These are phyloP conservation scores for Cryphonectria parasitica DNA, from an alignment of 2,329 filamentous ascomycete genomes.

Conservation along the genomic window DNA sequence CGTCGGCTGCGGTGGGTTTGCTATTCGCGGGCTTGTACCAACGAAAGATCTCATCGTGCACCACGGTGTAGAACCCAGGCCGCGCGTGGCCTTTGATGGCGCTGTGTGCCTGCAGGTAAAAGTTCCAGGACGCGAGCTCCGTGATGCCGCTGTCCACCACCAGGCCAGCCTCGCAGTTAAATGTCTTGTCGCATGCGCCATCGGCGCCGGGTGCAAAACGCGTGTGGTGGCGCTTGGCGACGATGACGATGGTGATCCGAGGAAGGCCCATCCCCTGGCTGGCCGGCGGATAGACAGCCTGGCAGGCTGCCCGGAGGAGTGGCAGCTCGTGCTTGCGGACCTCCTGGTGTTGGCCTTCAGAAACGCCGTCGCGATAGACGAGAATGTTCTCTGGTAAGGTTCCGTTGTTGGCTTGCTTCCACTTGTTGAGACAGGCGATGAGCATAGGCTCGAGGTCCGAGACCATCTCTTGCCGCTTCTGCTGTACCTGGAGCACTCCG, in stretches of 20 bases:
- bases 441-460: slow-evolving; percentile 64
- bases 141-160: slow-evolving; percentile 86
- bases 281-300: slow-evolving; percentile 31
- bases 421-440: slow-evolving; percentile 65
- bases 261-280: slow-evolving; percentile 52
- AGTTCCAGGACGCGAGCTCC: slow-evolving; percentile 76
- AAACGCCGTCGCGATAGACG: slow-evolving; percentile 88
- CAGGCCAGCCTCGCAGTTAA: slow-evolving; percentile 75
- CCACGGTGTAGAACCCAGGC: slow-evolving; percentile 80
- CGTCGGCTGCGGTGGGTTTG: slow-evolving; percentile 52
- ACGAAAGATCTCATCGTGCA: slow-evolving; percentile 70
- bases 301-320: slow-evolving; percentile 67
- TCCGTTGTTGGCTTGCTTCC: slow-evolving; percentile 59
- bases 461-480: slow-evolving; percentile 73
- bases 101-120: slow-evolving; percentile 78
- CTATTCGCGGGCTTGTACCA: slow-evolving; percentile 56
- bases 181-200: slow-evolving; percentile 36
- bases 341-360: slow-evolving; percentile 77
- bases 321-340: slow-evolving; percentile 73
- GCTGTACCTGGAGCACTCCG: slow-evolving; percentile 71
- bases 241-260: slow-evolving; percentile 73
- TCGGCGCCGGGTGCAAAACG: slow-evolving; percentile 73
- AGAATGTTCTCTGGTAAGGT: slow-evolving; percentile 73
- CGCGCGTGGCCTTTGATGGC: slow-evolving; percentile 82
- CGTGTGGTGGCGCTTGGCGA: slow-evolving; percentile 88